Evolutionary conservation across 352 stramenopile genomes (phyloP), one percentile per base, ranked within the genome.

Genomic region (Phytophthora parvispora): DNA sequence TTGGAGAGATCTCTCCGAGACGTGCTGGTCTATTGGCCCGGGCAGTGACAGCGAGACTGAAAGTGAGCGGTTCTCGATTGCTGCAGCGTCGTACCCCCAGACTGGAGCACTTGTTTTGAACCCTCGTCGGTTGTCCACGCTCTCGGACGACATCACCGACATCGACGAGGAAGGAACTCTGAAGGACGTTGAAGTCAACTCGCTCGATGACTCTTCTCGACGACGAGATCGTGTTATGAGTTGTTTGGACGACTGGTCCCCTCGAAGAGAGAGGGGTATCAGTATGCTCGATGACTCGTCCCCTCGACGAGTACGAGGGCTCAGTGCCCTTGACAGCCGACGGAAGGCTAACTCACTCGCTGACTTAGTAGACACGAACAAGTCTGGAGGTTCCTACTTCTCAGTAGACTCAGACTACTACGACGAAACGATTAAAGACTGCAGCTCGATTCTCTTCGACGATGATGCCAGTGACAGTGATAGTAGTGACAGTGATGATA

Each of bases 11-110:
- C 40, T 66, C 13, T 82, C 70, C 0, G 74, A 82, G 0, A 79
- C 74, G 0, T 77, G 60, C n/a, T 79, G 70, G 70, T 82, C 74
- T 2, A 82, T 82, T 53, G 74, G 60, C 7, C 70, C 59, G 15
- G 67, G 47, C 15, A 74, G 58, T 24, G 74, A 79, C 67, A 70
- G 70, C 24, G 71, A 78, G 40, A 67, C 32, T 54, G 71, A 75
- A 48, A 68, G 25, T 16, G 67, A 68, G 34, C 50, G 48, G 3
- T 75, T 42, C 15, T 40, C 43, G 22, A 51, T 53, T 36, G 34
- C 51, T 25, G 25, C 22, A 3, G 18, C 20, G 15, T 42, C 40
- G 12, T n/a, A 49, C 34, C 22, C 25, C 6, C 29, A 32, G 7
- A 48, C 6, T 38, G 45, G 34, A 4, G n/a, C 22, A 8, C 28